Percentiles rank a stretch among this genome's conserved stretches.
Evolutionary conservation across 2,329 filamentous ascomycete species (phyloP).

Genomic region (Clarireedia paspali): DNA sequence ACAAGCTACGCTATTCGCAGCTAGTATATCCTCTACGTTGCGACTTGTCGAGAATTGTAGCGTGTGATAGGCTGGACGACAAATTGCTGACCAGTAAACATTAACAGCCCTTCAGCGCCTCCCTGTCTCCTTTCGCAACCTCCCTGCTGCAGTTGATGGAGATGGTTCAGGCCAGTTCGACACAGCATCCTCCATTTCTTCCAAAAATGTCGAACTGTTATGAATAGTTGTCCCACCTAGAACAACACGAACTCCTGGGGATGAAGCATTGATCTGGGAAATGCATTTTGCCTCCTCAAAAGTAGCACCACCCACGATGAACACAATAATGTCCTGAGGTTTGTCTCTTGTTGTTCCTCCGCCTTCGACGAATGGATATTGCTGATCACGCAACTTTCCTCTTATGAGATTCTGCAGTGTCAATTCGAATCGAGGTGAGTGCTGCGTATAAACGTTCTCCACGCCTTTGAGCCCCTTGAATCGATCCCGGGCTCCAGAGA

Average conservation of each 20-base stretch:
- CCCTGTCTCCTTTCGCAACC: constrained; percentile 29
- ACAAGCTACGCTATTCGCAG: too few relatives aligned
- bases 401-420: constrained; percentile 93
- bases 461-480: constrained; percentile 96
- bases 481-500: constrained; percentile 76
- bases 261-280: constrained; percentile 86
- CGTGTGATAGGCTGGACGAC: too few relatives aligned
- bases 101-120: constrained; percentile 16
- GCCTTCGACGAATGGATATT: constrained; percentile 91
- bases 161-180: constrained; percentile 71
- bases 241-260: constrained; percentile 81
- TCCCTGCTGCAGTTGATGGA: constrained; percentile 28
- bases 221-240: constrained; percentile 82
- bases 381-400: constrained; percentile 73
- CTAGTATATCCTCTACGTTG: too few relatives aligned
- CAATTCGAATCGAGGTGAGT: constrained; percentile 78
- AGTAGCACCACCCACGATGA: constrained; percentile 87
- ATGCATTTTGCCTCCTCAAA: constrained; percentile 97
- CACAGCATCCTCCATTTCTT: constrained; percentile 86
- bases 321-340: constrained; percentile 91
- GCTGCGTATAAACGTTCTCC: constrained; percentile 98
- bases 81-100: neutral
- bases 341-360: constrained; percentile 84
- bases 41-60: too few relatives aligned
- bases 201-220: constrained; percentile 80